Evolutionary conservation across 768 basidiomycete species (phyloP), one percentile per base, ranked within the genome.

Genomic region (Leucosporidium creatinivorum): DNA sequence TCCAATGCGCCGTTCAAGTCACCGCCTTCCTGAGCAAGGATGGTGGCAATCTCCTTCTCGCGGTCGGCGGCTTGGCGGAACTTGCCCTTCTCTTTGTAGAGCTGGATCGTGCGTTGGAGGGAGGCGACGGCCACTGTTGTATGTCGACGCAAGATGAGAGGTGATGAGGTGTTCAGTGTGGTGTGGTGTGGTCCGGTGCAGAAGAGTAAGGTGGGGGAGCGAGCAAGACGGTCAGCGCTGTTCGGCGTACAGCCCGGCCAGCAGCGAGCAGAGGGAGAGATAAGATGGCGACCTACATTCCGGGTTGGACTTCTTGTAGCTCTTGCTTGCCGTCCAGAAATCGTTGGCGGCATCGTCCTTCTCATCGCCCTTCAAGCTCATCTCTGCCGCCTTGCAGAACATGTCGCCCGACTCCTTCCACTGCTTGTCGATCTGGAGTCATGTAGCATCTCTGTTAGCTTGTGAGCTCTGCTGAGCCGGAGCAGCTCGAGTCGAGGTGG

Each of bases 51-150:
- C 80, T 98, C 89, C 80, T 94, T 98, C 83, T 97, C 92, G 74
- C 96, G 82, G 79, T 99, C 96, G 9, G 94, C 96, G 26, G 96
- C 96, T 78, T 99, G 96, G 61, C 96, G 82, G 82, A 98, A 99
- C 65, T 92, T 86, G 61, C 96, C 96, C 33, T 82, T 82, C 72
- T 89, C 79, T 15, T 89, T 89, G 56, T 96, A 85, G 76, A 90
- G 86, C 25, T 83, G 82, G 69, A 98, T 88, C 9, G 93, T 91
- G 75, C 90, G 87, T 10, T 85, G 83, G 58, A 98, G 80, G 26
- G 93, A 89, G 75, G 89, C 85, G 47, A 98, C 84, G 56, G 96
- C 94, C 77, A 93, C 96, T 96, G 76, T 30, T 68, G 39, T 57
- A 28, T 12, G 26, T 28, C 12, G 26, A 2, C 3, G 25, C 26